A percentile compares a stretch with the other conserved stretches of the same genome.
Evolutionary conservation across 768 basidiomycete genomes (phyloP).

Genomic region (Lyophyllum atratum): DNA sequence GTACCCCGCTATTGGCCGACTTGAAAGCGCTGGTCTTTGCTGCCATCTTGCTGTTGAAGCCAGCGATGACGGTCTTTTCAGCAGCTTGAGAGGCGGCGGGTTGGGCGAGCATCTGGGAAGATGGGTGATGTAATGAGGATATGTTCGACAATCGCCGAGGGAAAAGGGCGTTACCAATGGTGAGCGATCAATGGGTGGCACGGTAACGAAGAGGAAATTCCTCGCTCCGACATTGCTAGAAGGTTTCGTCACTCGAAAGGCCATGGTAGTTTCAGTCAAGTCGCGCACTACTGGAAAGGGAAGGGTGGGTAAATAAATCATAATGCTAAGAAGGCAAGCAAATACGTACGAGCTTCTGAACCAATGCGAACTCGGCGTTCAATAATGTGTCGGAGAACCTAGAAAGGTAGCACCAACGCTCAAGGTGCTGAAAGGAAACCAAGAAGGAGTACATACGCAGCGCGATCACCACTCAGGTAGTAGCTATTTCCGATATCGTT

Average conservation of each 20-base stretch:
- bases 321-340: background rate
- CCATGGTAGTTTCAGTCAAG: background rate
- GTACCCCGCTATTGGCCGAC: constrained; percentile 46
- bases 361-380: constrained; percentile 49
- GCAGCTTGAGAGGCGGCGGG: constrained; percentile 35
- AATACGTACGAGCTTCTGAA: constrained; percentile 47
- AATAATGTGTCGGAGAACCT: constrained; percentile 53
- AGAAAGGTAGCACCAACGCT: background rate
- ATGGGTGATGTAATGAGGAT: background rate
- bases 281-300: constrained; percentile 29
- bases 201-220: constrained; percentile 51
- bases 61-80: constrained; percentile 48
- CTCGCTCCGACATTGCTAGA: constrained; percentile 53
- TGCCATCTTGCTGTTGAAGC: constrained; percentile 53
- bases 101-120: constrained; percentile 49
- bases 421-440: background rate
- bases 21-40: constrained; percentile 42
- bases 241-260: background rate
- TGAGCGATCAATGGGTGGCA: constrained; percentile 43
- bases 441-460: constrained; percentile 38
- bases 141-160: background rate
- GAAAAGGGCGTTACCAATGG: constrained; percentile 33
- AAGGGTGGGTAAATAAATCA: background rate
- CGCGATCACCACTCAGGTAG: constrained; percentile 44
- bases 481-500: constrained; percentile 68